Conservation (phyloP, 2,329 filamentous ascomycete species). For the Pestalotiopsis sp. region DNA sequence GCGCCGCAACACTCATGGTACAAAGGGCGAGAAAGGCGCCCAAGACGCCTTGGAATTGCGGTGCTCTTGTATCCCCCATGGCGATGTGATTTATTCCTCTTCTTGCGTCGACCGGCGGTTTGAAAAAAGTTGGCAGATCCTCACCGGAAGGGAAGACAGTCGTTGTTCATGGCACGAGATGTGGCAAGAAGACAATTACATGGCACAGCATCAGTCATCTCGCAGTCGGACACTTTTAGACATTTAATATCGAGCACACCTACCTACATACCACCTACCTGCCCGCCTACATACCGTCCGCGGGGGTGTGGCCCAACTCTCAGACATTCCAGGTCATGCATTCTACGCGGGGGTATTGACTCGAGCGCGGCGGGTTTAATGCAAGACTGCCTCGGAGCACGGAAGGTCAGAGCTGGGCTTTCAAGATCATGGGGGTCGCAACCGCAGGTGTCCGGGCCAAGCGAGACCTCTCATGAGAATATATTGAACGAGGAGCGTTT, state of each 20-base stretch:
- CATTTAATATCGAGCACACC: background rate
- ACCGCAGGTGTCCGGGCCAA: background rate
- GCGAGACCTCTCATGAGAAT: background rate
- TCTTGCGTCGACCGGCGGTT: background rate
- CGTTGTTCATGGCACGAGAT: background rate
- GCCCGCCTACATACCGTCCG: background rate
- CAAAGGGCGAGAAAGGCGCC: background rate
- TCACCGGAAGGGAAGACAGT: background rate
- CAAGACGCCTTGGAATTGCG: constrained; percentile 9
- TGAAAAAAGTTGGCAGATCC: background rate
- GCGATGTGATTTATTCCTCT: background rate
- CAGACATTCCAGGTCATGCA: background rate
- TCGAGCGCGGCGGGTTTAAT: background rate
- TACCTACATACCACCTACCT: background rate
- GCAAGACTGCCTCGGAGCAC: background rate
- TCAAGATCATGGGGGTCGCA: background rate
- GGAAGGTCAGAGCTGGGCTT: constrained; percentile 5
- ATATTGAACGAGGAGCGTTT: background rate
- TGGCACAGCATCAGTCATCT: background rate
- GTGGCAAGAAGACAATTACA: background rate
- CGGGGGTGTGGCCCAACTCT: background rate
- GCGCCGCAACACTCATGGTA: constrained; percentile 2
- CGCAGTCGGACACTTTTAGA: background rate
- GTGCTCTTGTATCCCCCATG: constrained; percentile 6
- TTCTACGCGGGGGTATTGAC: background rate